Conservation (phyloP, 139 green algal genomes). For the Tetraselmis striata region DNA sequence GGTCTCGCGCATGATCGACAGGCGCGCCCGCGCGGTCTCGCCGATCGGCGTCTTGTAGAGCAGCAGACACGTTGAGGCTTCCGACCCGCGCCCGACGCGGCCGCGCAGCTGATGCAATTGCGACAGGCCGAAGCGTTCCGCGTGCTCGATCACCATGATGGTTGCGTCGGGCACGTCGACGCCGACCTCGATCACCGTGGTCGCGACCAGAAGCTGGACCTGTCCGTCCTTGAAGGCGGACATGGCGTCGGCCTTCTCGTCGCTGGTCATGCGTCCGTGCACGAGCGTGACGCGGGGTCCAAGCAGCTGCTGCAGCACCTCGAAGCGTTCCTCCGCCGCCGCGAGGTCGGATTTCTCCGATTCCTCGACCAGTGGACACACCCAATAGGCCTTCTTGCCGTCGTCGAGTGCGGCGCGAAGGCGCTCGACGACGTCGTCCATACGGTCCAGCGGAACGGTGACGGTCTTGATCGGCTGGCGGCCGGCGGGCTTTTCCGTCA, state of each 20-base stretch:
- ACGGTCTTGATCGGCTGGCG: constrained; percentile 15
- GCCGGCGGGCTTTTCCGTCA: constrained; percentile 16
- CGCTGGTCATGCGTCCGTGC: constrained; percentile 19
- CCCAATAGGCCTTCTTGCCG: not conserved
- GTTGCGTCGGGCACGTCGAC: constrained; percentile 36
- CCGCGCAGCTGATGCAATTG: constrained; percentile 36
- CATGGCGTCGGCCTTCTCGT: constrained; percentile 26
- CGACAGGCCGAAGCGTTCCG: constrained; percentile 23
- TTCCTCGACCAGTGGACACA: too few species aligned
- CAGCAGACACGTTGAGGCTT: constrained; percentile 18
- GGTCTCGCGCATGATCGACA: too few species aligned
- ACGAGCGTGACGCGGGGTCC: constrained; percentile 17
- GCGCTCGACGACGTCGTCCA: too few species aligned
- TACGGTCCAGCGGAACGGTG: too few species aligned
- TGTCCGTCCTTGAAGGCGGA: constrained; percentile 23
- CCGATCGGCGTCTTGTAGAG: too few species aligned
- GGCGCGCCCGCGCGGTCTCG: too few species aligned
- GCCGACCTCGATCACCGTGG: constrained; percentile 22
- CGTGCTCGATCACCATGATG: constrained; percentile 34
- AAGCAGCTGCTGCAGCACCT: not conserved
- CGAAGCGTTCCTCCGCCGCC: not conserved
- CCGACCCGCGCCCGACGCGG: constrained; percentile 14
- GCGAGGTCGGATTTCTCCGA: not conserved
- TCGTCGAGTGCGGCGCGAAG: not conserved
- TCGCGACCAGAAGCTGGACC: constrained; percentile 20